Evolutionary conservation across 495 filamentous ascomycete genomes (phyloP), one percentile per base, ranked within the genome.

Genomic region (Aspergillus ellipticus): DNA sequence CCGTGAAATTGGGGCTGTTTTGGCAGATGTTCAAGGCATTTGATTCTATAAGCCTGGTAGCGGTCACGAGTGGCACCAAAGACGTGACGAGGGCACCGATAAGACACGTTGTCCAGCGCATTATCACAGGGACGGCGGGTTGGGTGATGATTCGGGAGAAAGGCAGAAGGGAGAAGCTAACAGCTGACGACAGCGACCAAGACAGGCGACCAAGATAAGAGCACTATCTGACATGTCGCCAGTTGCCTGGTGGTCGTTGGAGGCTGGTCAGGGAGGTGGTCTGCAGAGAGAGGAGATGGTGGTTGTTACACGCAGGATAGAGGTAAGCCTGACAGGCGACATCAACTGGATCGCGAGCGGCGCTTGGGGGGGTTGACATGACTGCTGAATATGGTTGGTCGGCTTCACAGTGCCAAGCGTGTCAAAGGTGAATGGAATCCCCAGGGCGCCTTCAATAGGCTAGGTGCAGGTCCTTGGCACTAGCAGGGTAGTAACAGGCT

Each of bases 11-110:
- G 6, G 87, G 89, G 65, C 89, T 85, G 35, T 82, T 78, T 71
- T 90, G 87, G 65, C 90, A 96, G 28, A 89, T 74, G 58, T 84
- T 88, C 54, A 96, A 76, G 39, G 90, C 90, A 60, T 82, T 89
- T 41, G 90, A 91, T 63, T 85, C 74, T 49, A 96, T 82, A 24
- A 77, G 62, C 43, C 69, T 68, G 37, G 67, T 54, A 29, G 79
- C 73, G 28, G 73, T 68, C 28, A 66, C 71, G 46, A 75, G 35
- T 48, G 76, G 74, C 17, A 72, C 37, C 43, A 15, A 42, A 46
- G 75, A 65, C 57, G 75, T 68, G 56, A 78, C 62, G 55, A 79
- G 62, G 24, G 54, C 20, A 26, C 62, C 62, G 26, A 66, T 53
- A 45, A 78, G 59, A 51, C 45, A 28, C n/a, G 45, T 28, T 48